These are phyloP conservation scores for Vigna mungo DNA, from an alignment of 306 rosid species.

Conservation along the genomic window DNA sequence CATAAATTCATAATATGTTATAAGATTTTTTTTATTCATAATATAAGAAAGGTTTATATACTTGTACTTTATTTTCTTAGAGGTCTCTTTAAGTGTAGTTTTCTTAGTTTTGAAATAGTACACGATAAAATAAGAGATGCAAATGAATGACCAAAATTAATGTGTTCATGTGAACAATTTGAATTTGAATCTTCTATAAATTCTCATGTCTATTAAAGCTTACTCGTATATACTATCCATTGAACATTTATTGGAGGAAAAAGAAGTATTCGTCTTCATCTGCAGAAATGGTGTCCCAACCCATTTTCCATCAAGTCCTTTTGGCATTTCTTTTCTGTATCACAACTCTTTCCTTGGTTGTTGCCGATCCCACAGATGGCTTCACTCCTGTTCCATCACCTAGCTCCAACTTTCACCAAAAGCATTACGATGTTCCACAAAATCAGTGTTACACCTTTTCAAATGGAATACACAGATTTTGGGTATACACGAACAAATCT, in stretches of 20 bases:
- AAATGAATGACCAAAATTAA: neutral
- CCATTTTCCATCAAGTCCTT: conserved; percentile 27
- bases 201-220: neutral
- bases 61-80: too few species aligned
- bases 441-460: conserved; percentile 41
- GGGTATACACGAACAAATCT: conserved; percentile 43
- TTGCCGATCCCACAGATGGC: conserved; percentile 45
- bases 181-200: neutral
- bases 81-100: too few species aligned
- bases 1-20: too few species aligned
- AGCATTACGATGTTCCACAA: conserved; percentile 43
- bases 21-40: too few species aligned
- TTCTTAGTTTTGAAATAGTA: neutral
- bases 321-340: conserved; percentile 33
- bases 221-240: neutral
- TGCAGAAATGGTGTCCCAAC: conserved; percentile 25
- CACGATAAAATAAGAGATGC: neutral
- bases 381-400: conserved; percentile 39
- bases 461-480: conserved; percentile 48
- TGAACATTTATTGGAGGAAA: neutral
- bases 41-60: too few species aligned
- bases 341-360: neutral
- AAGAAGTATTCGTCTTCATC: neutral
- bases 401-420: conserved; percentile 42
- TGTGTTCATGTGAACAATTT: neutral